Evolutionary conservation across 1,284 basidiomycete genomes (phyloP).

Genomic region (Apiotrichum domesticum): DNA sequence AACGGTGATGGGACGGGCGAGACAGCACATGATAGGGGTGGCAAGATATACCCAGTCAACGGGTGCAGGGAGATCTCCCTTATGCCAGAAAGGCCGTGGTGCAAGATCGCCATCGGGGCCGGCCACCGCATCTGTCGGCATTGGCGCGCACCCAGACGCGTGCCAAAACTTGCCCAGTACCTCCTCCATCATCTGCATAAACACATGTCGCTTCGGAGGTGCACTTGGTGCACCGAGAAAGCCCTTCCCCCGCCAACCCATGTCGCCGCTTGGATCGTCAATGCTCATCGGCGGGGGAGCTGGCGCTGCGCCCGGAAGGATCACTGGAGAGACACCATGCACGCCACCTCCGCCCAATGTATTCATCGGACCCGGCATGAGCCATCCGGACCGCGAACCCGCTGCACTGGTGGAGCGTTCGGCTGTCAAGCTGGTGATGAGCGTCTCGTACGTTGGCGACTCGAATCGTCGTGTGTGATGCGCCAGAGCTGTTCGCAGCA

Average conservation of each 20-base stretch:
- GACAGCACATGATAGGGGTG: constrained; percentile 41
- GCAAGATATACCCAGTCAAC: constrained; percentile 40
- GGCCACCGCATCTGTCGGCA: not conserved
- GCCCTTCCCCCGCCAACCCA: constrained; percentile 12
- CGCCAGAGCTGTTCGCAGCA: constrained; percentile 34
- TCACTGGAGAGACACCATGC: not conserved
- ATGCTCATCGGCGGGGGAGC: constrained; percentile 10
- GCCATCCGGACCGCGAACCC: not conserved
- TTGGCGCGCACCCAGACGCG: constrained; percentile 13
- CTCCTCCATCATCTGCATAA: constrained; percentile 33
- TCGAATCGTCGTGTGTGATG: constrained; percentile 43
- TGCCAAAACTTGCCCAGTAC: constrained; percentile 42
- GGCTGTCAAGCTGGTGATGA: constrained; percentile 40
- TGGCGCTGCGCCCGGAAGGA: not conserved
- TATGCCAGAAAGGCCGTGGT: constrained; percentile 5
- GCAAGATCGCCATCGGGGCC: not conserved
- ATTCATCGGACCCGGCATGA: not conserved
- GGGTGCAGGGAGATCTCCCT: constrained; percentile 15
- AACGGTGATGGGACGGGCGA: constrained; percentile 32
- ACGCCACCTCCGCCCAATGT: not conserved
- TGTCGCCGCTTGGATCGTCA: constrained; percentile 5
- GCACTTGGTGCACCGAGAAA: constrained; percentile 32
- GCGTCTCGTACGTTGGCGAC: constrained; percentile 42
- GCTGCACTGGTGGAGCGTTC: constrained; percentile 13
- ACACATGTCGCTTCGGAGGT: constrained; percentile 33